Base-by-base conservation (phyloP, 352 stramenopile species). In the Phytophthora lateralis region DNA sequence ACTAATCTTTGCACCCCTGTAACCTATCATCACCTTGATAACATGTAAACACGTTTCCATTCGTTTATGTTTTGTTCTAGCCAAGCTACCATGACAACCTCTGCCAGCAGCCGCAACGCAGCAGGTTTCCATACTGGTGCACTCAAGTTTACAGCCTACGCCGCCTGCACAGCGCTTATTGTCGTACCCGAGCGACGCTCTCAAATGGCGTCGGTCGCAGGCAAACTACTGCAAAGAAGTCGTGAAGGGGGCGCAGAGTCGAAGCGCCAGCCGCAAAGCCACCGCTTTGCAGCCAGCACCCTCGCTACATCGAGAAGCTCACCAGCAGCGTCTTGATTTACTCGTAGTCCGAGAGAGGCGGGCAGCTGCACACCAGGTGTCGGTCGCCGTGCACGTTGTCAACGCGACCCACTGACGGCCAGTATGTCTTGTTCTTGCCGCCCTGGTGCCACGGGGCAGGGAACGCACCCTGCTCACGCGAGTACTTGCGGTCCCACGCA, bases 381-480 rank as follows among this genome's bases (percentile, higher is more conserved):
- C 97, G 89, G 81, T 99, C 98, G 46, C 98, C 98, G 69, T 99
- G 97, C 15, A 99, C 97, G 80, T 99, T 99, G 78, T 99, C 96
- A 17, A 99, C 92, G 58, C 97, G 89, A 29, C 95, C 95, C 51
- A 98, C 96, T 3, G 89, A 93, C 32, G 98, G 98, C 98, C 98
- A 99, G 80, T 99, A 99, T 65, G 98, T 98, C 71, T 98, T 98
- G 72, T 85, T 93, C 72, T 90, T 90, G 71, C 82, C 63, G 52
- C 77, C 71, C 42, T 91, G 84, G 62, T 98, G 93, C 95, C 96
- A 99, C 34, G 95, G 85, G 9, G 94, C 90, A 21, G 98, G 97
- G 86, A 98, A 99, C 2, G 95, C 97, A 5, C 81, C 98, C 50
- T 96, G 80, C 45, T 98, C 81, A 46, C 94, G 80, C 45, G 90